Evolutionary conservation across 768 basidiomycete species (phyloP), one percentile per base, ranked within the genome.

Genomic region (Naganishia friedmannii): DNA sequence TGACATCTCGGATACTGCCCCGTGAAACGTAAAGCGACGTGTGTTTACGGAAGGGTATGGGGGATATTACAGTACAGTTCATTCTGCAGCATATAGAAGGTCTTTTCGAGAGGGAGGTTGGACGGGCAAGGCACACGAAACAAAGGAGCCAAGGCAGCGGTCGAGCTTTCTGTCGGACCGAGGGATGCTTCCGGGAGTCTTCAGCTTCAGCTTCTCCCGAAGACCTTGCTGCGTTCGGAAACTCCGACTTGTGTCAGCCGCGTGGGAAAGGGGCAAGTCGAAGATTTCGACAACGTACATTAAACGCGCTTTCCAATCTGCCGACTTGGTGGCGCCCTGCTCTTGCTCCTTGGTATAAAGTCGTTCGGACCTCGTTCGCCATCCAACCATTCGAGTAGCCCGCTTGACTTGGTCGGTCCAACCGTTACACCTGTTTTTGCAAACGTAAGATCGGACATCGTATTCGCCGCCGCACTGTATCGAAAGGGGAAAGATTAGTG

Each of bases 321-420:
- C 48, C 34, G 57, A n/a, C 32, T 58, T 58, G 3, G 57, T 37
- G 31, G 19, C 57, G 7, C 19, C 32, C 32, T 56, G 29, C 19
- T 56, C 29, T 23, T 58, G 57, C 57, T 58, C 57, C 6, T 15
- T 58, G 21, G 57, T 21, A 23, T 58, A 58, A 2, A 58, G 57
- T 23, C 34, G 12, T 37, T 58, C 57, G 3, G 57, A 58, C 34
- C 57, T 58, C n/a, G 17, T 32, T 39, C 57, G 29, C 57, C 57
- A 58, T 23, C 34, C 34, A 23, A 58, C 34, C 34, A 58, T 23
- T n/a, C 57, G 31, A 37, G 57, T 37, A 10, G 34, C 31, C 29
- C 57, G 57, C n/a, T 37, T 58, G 3, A 37, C 34, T 58, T 58
- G 57, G 34, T 58, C 57, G 37, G 19, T 58, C 57, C 57, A 58